Conservation (phyloP, 2,329 filamentous ascomycete species). For the Aspergillus fijiensis region DNA sequence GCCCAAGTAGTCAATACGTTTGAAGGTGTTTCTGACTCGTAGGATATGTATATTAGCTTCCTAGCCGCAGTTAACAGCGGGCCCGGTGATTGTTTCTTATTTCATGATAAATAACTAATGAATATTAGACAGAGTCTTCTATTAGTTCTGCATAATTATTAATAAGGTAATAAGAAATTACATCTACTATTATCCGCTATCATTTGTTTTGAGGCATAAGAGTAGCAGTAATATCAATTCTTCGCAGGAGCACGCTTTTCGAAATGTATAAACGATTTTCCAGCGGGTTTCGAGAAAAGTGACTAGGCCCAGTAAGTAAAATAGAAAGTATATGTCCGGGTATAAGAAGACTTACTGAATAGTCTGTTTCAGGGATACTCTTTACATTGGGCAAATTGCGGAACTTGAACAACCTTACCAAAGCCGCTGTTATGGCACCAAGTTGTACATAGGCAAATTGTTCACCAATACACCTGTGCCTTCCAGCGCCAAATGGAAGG, state of each 20-base stretch:
- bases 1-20: too few species aligned
- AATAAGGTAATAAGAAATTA: neutral
- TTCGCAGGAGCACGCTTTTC: conserved; percentile 49
- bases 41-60: too few species aligned
- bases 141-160: neutral
- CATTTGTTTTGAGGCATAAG: neutral
- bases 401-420: conserved; percentile 79
- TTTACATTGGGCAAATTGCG: conserved; percentile 51
- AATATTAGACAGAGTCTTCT: neutral
- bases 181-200: neutral
- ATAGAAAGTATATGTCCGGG: neutral
- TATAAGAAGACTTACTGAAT: conserved; percentile 45
- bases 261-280: conserved; percentile 72
- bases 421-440: conserved; percentile 74
- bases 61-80: too few species aligned
- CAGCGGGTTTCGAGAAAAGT: conserved; percentile 71
- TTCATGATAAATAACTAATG: too few species aligned
- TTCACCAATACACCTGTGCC: conserved; percentile 94
- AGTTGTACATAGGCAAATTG: conserved; percentile 94
- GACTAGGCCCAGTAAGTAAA: conserved; percentile 36
- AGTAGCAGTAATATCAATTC: conserved; percentile 26
- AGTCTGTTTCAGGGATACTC: conserved; percentile 53
- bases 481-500: conserved; percentile 87
- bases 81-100: too few species aligned
- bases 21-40: too few species aligned